Evolutionary conservation across 345 rosid genomes (phyloP).

Genomic region (Brassica nigra): DNA sequence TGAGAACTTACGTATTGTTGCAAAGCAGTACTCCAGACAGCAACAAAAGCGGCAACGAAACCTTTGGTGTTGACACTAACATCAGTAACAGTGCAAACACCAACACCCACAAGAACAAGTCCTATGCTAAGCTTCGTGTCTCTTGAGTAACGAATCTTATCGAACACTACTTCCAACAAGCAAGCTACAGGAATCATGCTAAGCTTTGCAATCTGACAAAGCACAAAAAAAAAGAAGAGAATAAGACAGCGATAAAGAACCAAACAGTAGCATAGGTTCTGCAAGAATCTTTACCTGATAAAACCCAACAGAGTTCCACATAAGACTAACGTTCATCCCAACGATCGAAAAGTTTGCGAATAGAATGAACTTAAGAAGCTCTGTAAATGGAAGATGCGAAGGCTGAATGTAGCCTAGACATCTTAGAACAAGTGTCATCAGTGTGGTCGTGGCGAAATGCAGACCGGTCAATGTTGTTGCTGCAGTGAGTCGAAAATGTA

Average conservation of each 20-base stretch:
- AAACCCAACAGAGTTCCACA: constrained; percentile 98
- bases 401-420: constrained; percentile 84
- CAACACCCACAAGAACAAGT: constrained; percentile 85
- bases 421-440: constrained; percentile 62
- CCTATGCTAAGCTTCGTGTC: constrained; percentile 78
- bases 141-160: constrained; percentile 81
- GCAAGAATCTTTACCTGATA: constrained; percentile 62
- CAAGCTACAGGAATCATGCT: constrained; percentile 94
- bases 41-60: constrained; percentile 74
- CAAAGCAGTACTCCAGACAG: constrained; percentile 89
- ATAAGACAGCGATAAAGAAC: not conserved
- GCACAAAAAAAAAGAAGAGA: not conserved
- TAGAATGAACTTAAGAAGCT: constrained; percentile 71
- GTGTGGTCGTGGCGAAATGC: constrained; percentile 6
- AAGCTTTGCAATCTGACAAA: constrained; percentile 80
- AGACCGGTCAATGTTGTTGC: constrained; percentile 5
- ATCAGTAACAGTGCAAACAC: constrained; percentile 90
- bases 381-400: constrained; percentile 75
- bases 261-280: constrained; percentile 9
- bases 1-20: constrained; percentile 80
- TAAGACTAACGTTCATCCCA: constrained; percentile 94
- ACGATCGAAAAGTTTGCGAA: constrained; percentile 85
- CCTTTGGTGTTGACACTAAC: constrained; percentile 82
- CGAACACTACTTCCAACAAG: constrained; percentile 79
- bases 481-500: not conserved